Percentiles rank a stretch among this genome's conserved stretches.
Evolutionary conservation across 2,329 filamentous ascomycete genomes (phyloP).

Genomic region (Paecilomyces fulvus): DNA sequence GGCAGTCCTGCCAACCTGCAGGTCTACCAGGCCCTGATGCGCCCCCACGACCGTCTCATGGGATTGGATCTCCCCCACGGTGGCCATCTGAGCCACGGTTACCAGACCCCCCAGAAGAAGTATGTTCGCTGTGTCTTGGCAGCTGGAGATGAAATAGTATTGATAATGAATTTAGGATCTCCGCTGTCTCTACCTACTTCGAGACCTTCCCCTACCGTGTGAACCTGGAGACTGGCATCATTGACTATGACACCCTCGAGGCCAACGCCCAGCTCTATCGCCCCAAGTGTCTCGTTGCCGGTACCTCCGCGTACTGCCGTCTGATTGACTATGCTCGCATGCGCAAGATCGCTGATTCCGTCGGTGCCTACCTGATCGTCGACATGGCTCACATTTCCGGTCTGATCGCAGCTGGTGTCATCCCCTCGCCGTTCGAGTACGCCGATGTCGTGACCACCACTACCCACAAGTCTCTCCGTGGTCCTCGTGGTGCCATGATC

Average conservation of each 20-base stretch:
- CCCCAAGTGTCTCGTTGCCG: slow-evolving; percentile 91
- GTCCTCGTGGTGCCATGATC: slow-evolving; percentile 93
- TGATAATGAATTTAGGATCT: slow-evolving; percentile 53
- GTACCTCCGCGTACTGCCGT: slow-evolving; percentile 91
- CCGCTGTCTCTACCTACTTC: slow-evolving; percentile 98
- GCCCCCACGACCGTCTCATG: slow-evolving; percentile 92
- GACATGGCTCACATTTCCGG: slow-evolving; percentile 98
- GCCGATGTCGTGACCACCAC: slow-evolving; percentile 96
- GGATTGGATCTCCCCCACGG: slow-evolving; percentile 93
- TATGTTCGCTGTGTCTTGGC: slow-evolving; percentile 32
- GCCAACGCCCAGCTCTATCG: slow-evolving; percentile 81
- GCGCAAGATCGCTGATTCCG: slow-evolving; percentile 82
- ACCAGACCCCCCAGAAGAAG: slow-evolving; percentile 88
- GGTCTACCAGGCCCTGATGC: slow-evolving; percentile 91
- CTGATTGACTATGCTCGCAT: slow-evolving; percentile 92
- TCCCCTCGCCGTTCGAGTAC: slow-evolving; percentile 80
- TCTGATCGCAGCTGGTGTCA: slow-evolving; percentile 81
- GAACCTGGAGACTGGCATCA: slow-evolving; percentile 80
- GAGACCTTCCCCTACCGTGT: slow-evolving; percentile 94
- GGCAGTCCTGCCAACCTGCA: slow-evolving; percentile 95
- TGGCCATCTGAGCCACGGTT: slow-evolving; percentile 91
- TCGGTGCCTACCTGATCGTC: slow-evolving; percentile 83
- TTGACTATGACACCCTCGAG: slow-evolving; percentile 90
- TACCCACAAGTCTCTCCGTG: slow-evolving; percentile 93
- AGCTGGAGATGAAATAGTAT: neutral